Conservation (phyloP, 352 stramenopile genomes). For the Pythium dissotocum region DNA sequence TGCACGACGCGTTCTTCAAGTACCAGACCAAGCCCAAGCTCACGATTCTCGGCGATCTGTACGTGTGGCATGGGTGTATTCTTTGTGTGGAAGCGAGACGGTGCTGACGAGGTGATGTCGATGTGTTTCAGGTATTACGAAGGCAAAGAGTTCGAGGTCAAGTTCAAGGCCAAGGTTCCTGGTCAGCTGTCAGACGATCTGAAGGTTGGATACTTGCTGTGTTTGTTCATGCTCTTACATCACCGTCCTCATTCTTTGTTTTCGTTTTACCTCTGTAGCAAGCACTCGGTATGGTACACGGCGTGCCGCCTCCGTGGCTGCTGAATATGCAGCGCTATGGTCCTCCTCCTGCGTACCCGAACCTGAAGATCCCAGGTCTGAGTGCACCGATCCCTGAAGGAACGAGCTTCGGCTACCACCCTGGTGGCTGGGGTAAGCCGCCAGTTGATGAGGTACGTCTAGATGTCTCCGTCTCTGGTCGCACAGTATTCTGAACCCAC, state of each 20-base stretch:
- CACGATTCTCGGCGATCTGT: constrained; percentile 81
- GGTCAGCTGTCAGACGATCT: constrained; percentile 88
- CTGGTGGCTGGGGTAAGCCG: constrained; percentile 97
- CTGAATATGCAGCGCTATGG: constrained; percentile 99
- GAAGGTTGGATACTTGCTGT: constrained; percentile 33
- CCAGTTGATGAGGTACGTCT: constrained; percentile 89
- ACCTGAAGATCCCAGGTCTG: constrained; percentile 96
- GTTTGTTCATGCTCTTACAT: neutral
- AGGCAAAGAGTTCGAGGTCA: constrained; percentile 96
- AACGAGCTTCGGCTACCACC: constrained; percentile 96
- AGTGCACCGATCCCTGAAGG: constrained; percentile 95
- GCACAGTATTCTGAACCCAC: neutral
- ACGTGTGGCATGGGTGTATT: constrained; percentile 29
- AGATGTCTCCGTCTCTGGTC: neutral
- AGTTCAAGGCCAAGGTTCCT: constrained; percentile 89
- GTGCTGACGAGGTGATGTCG: constrained; percentile 4
- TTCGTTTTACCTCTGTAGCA: constrained; percentile 29
- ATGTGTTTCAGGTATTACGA: constrained; percentile 93
- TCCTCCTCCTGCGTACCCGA: constrained; percentile 95
- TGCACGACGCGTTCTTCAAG: constrained; percentile 99
- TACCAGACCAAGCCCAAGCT: constrained; percentile 97
- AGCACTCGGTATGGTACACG: constrained; percentile 94
- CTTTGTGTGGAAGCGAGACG: constrained; percentile 1
- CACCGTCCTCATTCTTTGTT: constrained; percentile 9
- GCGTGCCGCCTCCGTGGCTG: constrained; percentile 95